Evolutionary conservation across 371 early-diverging fungal species (phyloP).

Genomic region (Lichtheimia corymbifera): DNA sequence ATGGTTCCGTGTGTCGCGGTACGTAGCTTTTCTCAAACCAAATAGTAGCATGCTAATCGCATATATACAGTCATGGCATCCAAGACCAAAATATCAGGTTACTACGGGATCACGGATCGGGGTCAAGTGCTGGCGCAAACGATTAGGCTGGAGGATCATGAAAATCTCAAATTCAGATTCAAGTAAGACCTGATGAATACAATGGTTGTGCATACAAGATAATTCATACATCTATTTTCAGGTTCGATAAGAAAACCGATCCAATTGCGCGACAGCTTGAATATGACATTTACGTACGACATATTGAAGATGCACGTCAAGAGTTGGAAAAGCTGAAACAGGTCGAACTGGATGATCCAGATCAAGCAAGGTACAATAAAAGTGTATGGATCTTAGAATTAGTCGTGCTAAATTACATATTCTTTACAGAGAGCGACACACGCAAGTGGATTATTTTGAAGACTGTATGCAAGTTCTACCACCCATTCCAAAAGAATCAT

Average conservation of each 20-base stretch:
- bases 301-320: slow-evolving; percentile 19
- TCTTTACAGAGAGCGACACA: slow-evolving; percentile 14
- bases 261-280: slow-evolving; percentile 28
- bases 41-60: neutral
- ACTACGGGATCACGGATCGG: slow-evolving; percentile 30
- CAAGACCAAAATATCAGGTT: slow-evolving; percentile 21
- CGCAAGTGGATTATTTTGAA: slow-evolving; percentile 21
- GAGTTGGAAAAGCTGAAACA: slow-evolving; percentile 17
- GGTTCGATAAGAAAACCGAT: slow-evolving; percentile 22
- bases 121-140: slow-evolving; percentile 37
- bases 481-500: slow-evolving; percentile 16
- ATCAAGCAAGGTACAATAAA: neutral
- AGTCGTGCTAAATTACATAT: neutral
- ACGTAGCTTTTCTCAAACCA: slow-evolving; percentile 12
- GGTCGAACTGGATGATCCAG: neutral
- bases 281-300: slow-evolving; percentile 28
- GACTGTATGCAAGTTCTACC: slow-evolving; percentile 12
- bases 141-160: slow-evolving; percentile 22
- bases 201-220: neutral
- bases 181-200: slow-evolving; percentile 11
- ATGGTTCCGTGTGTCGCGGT: slow-evolving; percentile 22
- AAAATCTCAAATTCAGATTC: slow-evolving; percentile 17
- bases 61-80: slow-evolving; percentile 13
- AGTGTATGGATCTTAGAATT: neutral
- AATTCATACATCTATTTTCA: neutral